These are phyloP conservation scores for Cordia subcordata DNA, from an alignment of 257 asterid genomes.

Conservation along the genomic window DNA sequence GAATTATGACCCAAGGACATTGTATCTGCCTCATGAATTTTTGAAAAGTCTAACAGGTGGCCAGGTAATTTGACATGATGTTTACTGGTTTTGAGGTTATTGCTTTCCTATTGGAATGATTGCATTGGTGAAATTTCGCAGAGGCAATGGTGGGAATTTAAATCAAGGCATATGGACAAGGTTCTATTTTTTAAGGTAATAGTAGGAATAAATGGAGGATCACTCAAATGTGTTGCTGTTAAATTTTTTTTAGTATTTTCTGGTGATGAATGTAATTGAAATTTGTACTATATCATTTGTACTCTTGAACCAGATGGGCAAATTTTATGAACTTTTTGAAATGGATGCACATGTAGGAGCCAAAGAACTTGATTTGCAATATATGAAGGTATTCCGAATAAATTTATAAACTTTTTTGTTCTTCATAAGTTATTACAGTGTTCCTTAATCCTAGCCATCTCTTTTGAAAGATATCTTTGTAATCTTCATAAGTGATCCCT, in stretches of 20 bases:
- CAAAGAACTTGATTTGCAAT: constrained; percentile 91
- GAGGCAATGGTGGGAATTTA: constrained; percentile 99
- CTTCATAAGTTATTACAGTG: neutral
- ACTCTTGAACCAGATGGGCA: constrained; percentile 77
- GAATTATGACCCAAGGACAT: constrained; percentile 79
- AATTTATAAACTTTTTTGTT: neutral
- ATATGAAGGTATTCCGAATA: constrained; percentile 78
- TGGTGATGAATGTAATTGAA: neutral
- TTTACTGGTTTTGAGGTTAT: neutral
- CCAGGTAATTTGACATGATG: constrained; percentile 53
- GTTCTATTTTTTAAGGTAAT: constrained; percentile 94
- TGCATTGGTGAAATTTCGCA: constrained; percentile 24
- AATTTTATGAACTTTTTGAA: constrained; percentile 92
- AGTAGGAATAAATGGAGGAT: neutral
- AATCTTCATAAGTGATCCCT: neutral
- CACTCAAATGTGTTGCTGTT: neutral
- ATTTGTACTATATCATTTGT: constrained; percentile 11
- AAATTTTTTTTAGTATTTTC: too few species aligned
- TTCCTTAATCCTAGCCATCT: neutral
- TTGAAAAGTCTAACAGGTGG: constrained; percentile 73
- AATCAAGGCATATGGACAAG: constrained; percentile 97
- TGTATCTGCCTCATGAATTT: constrained; percentile 72
- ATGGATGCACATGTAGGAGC: constrained; percentile 99
- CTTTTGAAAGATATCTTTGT: neutral
- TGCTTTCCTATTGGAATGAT: neutral